Conservation (phyloP, 2,329 filamentous ascomycete species). For the Colletotrichum tabaci region DNA sequence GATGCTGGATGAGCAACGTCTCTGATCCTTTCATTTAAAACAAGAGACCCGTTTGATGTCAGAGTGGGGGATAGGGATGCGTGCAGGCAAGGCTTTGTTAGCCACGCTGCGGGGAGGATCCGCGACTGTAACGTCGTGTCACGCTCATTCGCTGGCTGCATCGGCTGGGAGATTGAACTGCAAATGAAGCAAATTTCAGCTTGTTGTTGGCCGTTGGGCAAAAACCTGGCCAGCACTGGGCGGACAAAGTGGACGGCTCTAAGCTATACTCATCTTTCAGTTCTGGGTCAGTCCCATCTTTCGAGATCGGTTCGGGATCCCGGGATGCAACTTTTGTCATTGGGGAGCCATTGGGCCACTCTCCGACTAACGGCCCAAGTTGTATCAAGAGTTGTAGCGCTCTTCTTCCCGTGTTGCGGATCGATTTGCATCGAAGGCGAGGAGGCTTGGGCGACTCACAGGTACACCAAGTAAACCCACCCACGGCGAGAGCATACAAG, state of each 20-base stretch:
- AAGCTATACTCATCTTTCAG: background rate
- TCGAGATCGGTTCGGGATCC: conserved; percentile 13
- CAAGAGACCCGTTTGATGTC: conserved; percentile 37
- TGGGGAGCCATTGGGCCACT: background rate
- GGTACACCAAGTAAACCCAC: background rate
- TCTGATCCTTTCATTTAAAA: conserved; percentile 42
- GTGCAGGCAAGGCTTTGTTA: conserved; percentile 23
- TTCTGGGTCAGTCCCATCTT: conserved; percentile 8
- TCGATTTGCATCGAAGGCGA: conserved; percentile 27
- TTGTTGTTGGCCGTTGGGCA: conserved; percentile 12
- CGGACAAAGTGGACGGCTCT: background rate
- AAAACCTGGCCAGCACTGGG: background rate
- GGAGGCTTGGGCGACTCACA: conserved; percentile 28
- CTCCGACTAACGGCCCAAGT: conserved; percentile 18
- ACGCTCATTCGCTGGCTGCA: conserved; percentile 32
- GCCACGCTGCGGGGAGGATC: conserved; percentile 36
- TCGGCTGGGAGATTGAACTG: conserved; percentile 37
- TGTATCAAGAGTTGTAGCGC: conserved; percentile 20
- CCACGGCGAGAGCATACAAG: conserved; percentile 9
- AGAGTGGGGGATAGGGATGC: conserved; percentile 39
- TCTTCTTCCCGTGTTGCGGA: conserved; percentile 22
- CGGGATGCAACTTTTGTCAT: conserved; percentile 10
- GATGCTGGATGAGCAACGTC: conserved; percentile 28
- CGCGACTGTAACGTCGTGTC: conserved; percentile 37
- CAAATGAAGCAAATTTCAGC: conserved; percentile 39